These are phyloP conservation scores for Fusarium subtropicale DNA, from an alignment of 2,329 filamentous ascomycete species.

Conservation along the genomic window DNA sequence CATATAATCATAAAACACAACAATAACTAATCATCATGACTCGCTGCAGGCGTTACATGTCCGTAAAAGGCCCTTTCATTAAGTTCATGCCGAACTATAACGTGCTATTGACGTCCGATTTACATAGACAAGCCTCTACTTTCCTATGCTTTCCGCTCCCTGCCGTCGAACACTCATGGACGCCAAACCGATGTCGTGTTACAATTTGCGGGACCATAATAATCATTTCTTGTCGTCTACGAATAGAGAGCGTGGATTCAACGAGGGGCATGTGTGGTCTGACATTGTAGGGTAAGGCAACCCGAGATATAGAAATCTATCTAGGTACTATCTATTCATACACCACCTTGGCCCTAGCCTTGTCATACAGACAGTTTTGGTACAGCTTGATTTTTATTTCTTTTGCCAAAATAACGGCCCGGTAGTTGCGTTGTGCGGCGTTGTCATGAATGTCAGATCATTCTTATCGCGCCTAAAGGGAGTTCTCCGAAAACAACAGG, in stretches of 20 bases:
- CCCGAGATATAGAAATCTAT: conserved; percentile 36
- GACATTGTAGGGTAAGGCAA: conserved; percentile 44
- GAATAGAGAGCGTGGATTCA: conserved; percentile 7
- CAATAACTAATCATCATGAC: background rate
- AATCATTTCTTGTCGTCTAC: background rate
- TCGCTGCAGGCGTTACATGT: conserved; percentile 28
- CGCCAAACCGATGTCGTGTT: conserved; percentile 12
- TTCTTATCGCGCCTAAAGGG: conserved; percentile 45
- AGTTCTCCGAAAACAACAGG: conserved; percentile 34
- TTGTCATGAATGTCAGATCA: conserved; percentile 44
- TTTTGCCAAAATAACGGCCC: conserved; percentile 30
- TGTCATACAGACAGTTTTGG: background rate
- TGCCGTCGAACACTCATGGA: conserved; percentile 29
- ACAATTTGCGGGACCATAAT: conserved; percentile 29
- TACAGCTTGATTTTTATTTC: background rate
- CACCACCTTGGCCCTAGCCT: conserved; percentile 20
- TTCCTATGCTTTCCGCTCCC: conserved; percentile 42
- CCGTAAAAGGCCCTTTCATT: conserved; percentile 38
- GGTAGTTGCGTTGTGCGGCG: conserved; percentile 37
- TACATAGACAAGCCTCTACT: conserved; percentile 21
- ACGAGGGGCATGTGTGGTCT: conserved; percentile 16
- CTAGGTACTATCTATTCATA: conserved; percentile 1
- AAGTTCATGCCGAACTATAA: background rate
- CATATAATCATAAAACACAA: background rate
- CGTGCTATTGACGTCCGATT: conserved; percentile 4